Evolutionary conservation across 257 asterid species (phyloP), one percentile per base, ranked within the genome.

Genomic region (Jasminum sambac): DNA sequence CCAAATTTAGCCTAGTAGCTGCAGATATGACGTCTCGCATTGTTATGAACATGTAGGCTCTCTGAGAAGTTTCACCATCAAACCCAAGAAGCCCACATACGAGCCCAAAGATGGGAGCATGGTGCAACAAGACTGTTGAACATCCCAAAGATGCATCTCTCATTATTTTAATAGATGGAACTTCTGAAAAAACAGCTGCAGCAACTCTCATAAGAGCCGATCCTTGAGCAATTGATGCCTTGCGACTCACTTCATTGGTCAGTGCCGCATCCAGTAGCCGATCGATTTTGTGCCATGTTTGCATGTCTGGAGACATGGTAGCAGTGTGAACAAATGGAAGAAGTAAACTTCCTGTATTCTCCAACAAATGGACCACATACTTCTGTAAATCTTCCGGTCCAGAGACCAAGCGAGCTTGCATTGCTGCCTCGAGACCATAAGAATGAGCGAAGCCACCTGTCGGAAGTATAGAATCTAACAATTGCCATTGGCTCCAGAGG

Each of bases 401-500:
- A 25, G 74, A 55, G 62, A 94, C 91, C 11, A 89, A 11, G 5
- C 84, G 86, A 59, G 91, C 84, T 80, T 95, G 99, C 71, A 80
- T 79, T 7, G 97, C 91, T 26, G 98, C 96, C 80, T 95, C 99
- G 2, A 95, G 92, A 41, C 99, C 99, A 23, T 79, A 82, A 2
- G 99, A 95, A 79, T 95, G 99, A 74, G 99, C 99, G 58, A 95
- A 95, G 44, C 99, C 99, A 36, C 99, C 99, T 0, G 98, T 95
- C 1, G 99, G 97, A 55, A 95, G 99, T 19, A 91, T 74, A 8
- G 99, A 95, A 78, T 95, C 99, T 11, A 95, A 72, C 41, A 95
- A 81, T 41, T 95, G 98, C 98, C 99, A 95, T 69, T 91, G 96
- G 74, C 90, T 85, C 99, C 99, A 95, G 38, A 72, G 83, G 39